These are phyloP conservation scores for Auricularia auricula-judae DNA, from an alignment of 768 basidiomycete species.

Conservation along the genomic window DNA sequence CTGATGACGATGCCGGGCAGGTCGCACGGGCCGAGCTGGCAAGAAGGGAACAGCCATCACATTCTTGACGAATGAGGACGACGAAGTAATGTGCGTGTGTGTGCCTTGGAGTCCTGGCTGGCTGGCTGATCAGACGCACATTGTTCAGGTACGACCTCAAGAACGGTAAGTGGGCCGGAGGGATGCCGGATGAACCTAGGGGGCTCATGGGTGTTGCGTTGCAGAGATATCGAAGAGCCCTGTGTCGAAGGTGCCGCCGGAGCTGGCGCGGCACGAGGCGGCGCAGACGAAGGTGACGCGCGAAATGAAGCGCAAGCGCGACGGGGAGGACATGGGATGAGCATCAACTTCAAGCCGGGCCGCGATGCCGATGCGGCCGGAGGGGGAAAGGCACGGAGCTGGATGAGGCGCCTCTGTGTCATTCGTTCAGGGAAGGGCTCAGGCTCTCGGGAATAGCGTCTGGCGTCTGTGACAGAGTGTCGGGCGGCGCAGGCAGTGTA, in stretches of 20 bases:
- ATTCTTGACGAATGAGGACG: conserved; percentile 91
- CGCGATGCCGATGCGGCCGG: neutral
- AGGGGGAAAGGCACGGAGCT: neutral
- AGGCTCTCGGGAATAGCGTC: neutral
- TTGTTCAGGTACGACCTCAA: conserved; percentile 80
- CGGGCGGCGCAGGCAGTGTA: neutral
- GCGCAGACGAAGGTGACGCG: conserved; percentile 84
- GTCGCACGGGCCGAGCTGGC: conserved; percentile 95
- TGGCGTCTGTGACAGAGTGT: neutral
- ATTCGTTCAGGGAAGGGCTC: neutral
- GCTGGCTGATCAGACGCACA: conserved; percentile 7
- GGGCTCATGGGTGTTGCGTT: neutral
- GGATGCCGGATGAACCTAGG: neutral
- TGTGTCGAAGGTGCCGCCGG: conserved; percentile 76
- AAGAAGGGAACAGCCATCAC: conserved; percentile 91
- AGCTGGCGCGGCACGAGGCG: conserved; percentile 84
- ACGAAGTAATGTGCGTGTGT: conserved; percentile 81
- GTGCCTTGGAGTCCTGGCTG: conserved; percentile 1
- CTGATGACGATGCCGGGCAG: conserved; percentile 24
- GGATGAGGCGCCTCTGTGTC: neutral
- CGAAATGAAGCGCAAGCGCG: conserved; percentile 92
- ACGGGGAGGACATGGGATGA: conserved; percentile 49
- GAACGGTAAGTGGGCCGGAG: conserved; percentile 46
- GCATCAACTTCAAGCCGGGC: neutral
- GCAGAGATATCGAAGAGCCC: conserved; percentile 91